Base-by-base conservation (phyloP, 805 yeast species). In the Lipomyces yamadae region DNA sequence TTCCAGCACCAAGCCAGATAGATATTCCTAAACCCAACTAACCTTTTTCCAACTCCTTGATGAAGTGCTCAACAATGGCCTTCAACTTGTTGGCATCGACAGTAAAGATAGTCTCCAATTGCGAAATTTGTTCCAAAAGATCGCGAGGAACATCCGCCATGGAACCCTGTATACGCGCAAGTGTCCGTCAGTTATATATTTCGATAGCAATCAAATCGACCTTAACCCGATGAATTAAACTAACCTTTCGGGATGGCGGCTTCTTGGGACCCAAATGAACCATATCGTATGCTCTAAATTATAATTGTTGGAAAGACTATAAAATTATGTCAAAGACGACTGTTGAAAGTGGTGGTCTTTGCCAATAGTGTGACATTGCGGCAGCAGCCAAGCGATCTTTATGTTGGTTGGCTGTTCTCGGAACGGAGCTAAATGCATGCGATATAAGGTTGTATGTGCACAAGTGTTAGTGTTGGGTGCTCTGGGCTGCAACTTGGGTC, bases 231-330 rank as follows among this genome's bases (percentile, higher is more conserved):
- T 24, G 24, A 24, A 24, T 24, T 24, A 24, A 24, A 24, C 37
- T 18, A 53, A 86, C 88, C 78, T 86, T 89, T 81, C 95, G 88
- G 77, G 86, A 85, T 70, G 90, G 93, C 63, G 95, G 95, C 73
- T 85, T 85, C 77, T 89, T 88, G 69, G 96, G 94, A 76, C 95
- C 96, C 75, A 90, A 83, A 79, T 86, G 91, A 78, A 90, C 96
- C 96, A 90, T 90, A 24, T 56, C n/a, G 32, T 13, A 13, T 33
- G 15, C 33, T 56, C 24, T 15, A 8, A 13, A 24, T 18, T 54
- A 10, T 30, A 4, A 29, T 56, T 33, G 13, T 15, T 56, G 34
- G 4, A 13, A 30, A 10, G 29, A 10, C 7, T n/a, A 15, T 8
- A 15, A 13, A 33, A 3, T 56, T 30, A n/a, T 56, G 24, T 24